Conservation (phyloP, 2,329 filamentous ascomycete species). For the Aspergillus sp. region DNA sequence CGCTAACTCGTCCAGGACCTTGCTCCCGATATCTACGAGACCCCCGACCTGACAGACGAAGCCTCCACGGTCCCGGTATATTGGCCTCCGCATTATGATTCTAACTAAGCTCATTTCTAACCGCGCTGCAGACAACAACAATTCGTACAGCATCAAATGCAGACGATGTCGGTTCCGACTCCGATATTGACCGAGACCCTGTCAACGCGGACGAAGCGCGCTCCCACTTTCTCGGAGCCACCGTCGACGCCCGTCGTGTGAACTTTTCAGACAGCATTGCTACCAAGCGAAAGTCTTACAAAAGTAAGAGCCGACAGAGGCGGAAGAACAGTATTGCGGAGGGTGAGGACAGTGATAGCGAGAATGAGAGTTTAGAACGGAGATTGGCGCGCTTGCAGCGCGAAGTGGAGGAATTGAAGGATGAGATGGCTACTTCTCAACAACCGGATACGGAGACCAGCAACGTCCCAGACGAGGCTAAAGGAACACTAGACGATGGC, state of each 20-base stretch:
- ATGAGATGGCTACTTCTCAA: conserved; percentile 40
- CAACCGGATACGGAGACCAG: conserved; percentile 54
- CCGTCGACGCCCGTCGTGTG: conserved; percentile 73
- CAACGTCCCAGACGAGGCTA: conserved; percentile 46
- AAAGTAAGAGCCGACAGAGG: conserved; percentile 66
- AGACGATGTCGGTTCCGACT: conserved; percentile 53
- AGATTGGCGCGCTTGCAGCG: conserved; percentile 79
- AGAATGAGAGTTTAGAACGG: conserved; percentile 72
- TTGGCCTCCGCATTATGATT: conserved; percentile 22
- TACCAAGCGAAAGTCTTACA: conserved; percentile 80
- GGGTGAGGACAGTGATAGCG: conserved; percentile 74
- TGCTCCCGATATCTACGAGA: conserved; percentile 95
- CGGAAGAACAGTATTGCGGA: conserved; percentile 51
- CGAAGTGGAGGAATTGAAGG: conserved; percentile 75
- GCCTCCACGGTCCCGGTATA: conserved; percentile 78
- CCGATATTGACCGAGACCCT: conserved; percentile 72
- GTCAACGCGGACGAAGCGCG: conserved; percentile 78
- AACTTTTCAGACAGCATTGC: conserved; percentile 90
- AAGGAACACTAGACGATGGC: conserved; percentile 51
- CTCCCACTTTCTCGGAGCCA: conserved; percentile 71
- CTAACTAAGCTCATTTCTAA: conserved; percentile 16
- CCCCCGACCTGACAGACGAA: conserved; percentile 87
- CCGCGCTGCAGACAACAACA: conserved; percentile 44
- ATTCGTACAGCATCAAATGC: conserved; percentile 57
- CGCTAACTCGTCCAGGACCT: conserved; percentile 62